phyloP scores from a whole-genome alignment of 2,329 filamentous ascomycete genomes.

The Apiospora rasikravindrae region DNA sequence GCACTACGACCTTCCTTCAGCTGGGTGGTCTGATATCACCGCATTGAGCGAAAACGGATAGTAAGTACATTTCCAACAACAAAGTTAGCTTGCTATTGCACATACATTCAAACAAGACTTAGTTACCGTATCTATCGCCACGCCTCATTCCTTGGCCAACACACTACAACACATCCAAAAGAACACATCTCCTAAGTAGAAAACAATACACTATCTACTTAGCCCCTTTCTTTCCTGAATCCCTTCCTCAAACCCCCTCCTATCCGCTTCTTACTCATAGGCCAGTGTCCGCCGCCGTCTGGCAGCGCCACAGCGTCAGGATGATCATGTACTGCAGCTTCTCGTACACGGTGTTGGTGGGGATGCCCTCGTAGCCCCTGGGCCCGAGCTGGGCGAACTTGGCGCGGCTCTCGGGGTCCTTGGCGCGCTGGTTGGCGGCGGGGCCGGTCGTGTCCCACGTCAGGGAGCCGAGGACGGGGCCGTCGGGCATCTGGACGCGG shows the following conservation, averaged over 20 bases:
- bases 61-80: background rate
- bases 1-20: background rate
- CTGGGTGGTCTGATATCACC: background rate
- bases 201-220: background rate
- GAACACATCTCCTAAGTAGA: too few relatives aligned
- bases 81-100: background rate
- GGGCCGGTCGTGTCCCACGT: background rate
- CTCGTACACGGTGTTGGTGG: conserved; percentile 2
- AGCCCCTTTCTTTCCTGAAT: background rate
- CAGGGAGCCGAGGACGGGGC: background rate
- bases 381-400: background rate
- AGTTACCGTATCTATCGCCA: too few relatives aligned
- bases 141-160: too few relatives aligned
- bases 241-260: background rate
- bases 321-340: conserved; percentile 14
- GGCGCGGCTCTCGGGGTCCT: background rate
- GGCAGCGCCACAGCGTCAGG: conserved; percentile 7
- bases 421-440: background rate
- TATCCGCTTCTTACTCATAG: background rate
- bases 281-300: background rate
- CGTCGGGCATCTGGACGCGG: background rate
- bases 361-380: background rate
- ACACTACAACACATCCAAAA: background rate
- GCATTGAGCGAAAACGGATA: background rate
- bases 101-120: background rate